Percentiles rank a stretch among this genome's conserved stretches.
phyloP scores from a whole-genome alignment of 2,329 filamentous ascomycete species.

The Colletotrichum tropicale region DNA sequence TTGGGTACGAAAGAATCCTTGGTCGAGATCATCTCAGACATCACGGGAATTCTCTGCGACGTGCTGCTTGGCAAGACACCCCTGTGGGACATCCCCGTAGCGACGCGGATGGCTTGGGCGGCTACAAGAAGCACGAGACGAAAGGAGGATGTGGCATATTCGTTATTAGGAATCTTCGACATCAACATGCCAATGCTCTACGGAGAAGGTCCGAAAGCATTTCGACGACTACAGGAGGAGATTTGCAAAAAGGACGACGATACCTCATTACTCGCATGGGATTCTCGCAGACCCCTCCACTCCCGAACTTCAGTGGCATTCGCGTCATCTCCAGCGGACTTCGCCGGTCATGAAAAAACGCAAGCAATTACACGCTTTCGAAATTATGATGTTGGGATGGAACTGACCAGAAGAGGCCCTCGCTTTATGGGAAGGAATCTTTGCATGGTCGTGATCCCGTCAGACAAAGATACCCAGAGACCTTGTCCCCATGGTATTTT shows the following conservation, averaged over 20 bases:
- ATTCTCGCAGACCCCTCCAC: neutral
- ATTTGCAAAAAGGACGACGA: neutral
- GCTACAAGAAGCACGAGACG: conserved; percentile 23
- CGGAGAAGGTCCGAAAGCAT: conserved; percentile 27
- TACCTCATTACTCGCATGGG: neutral
- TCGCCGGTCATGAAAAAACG: neutral
- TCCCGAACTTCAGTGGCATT: neutral
- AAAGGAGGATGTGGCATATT: conserved; percentile 28
- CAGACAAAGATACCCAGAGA: neutral
- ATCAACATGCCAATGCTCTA: conserved; percentile 31
- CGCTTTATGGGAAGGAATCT: neutral
- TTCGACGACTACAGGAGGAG: conserved; percentile 21
- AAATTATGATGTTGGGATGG: neutral
- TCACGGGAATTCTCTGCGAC: neutral
- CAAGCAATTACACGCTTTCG: neutral
- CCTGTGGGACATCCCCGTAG: neutral
- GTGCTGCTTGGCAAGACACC: neutral
- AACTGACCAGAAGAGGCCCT: neutral
- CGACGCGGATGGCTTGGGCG: conserved; percentile 31
- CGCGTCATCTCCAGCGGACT: neutral
- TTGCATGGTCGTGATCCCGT: neutral
- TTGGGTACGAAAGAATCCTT: conserved; percentile 27
- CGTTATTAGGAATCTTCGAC: conserved; percentile 28
- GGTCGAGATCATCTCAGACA: neutral
- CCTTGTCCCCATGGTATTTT: neutral